These are phyloP conservation scores for Solanum peruvianum DNA, from an alignment of 257 asterid genomes.

Conservation along the genomic window DNA sequence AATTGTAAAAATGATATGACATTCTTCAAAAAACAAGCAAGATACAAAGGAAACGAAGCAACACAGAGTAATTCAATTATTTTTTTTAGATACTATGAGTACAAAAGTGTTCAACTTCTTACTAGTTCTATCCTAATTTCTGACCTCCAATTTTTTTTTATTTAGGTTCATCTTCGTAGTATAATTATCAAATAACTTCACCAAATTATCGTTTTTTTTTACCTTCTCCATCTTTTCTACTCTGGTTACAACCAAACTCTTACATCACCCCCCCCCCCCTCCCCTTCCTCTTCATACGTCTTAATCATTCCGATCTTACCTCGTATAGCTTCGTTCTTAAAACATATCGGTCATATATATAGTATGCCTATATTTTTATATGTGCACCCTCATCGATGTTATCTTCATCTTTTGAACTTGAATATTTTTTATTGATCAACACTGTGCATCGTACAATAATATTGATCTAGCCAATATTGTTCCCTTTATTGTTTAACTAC, in stretches of 20 bases:
- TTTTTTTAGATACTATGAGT: too few relatives aligned
- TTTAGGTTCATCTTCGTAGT: background rate
- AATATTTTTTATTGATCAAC: background rate
- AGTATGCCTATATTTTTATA: background rate
- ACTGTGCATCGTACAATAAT: background rate
- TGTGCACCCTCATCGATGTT: background rate
- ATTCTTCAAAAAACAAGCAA: background rate
- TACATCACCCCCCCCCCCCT: background rate
- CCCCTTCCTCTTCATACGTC: too few relatives aligned
- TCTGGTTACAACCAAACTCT: background rate
- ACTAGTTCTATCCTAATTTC: too few relatives aligned
- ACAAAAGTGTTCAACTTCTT: background rate
- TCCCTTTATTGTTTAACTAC: background rate
- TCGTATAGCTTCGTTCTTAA: background rate
- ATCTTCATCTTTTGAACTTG: too few relatives aligned
- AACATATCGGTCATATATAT: too few relatives aligned
- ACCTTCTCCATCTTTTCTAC: too few relatives aligned
- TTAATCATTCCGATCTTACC: background rate
- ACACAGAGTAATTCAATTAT: background rate
- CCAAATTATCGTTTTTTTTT: too few relatives aligned
- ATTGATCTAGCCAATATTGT: background rate
- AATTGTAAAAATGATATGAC: background rate
- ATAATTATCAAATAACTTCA: too few relatives aligned
- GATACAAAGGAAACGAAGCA: background rate
- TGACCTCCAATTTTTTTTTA: background rate